phyloP scores from a whole-genome alignment of 139 green algal species.

The Chlamydomonas applanata region DNA sequence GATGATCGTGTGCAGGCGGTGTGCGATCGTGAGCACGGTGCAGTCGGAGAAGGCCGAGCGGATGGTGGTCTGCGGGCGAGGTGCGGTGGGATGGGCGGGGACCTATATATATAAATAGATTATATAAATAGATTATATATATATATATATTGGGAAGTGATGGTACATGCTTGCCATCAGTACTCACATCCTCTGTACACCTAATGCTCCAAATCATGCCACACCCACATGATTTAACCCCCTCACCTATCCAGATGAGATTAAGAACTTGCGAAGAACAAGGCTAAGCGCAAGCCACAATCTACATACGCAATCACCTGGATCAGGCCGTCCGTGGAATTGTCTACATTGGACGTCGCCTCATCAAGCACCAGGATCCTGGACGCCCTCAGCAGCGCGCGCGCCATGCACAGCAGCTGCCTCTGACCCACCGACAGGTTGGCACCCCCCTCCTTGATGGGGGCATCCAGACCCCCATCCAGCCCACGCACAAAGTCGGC shows the following conservation, averaged over 20 bases:
- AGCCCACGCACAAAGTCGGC: neutral
- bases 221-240: too few species aligned
- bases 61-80: conserved; percentile 47
- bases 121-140: too few species aligned
- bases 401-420: conserved; percentile 87
- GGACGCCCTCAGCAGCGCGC: conserved; percentile 41
- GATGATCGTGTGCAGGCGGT: conserved; percentile 76
- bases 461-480: conserved; percentile 64
- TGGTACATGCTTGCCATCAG: too few species aligned
- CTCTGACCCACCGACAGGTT: conserved; percentile 83
- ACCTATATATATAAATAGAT: too few species aligned
- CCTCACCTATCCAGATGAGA: too few species aligned
- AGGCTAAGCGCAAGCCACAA: too few species aligned
- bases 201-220: too few species aligned
- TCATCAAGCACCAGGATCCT: conserved; percentile 45
- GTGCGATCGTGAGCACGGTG: conserved; percentile 64
- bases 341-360: conserved; percentile 65
- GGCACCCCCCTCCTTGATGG: conserved; percentile 75
- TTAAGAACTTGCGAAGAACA: too few species aligned
- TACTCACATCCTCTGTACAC: too few species aligned
- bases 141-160: too few species aligned
- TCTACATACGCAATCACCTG: conserved; percentile 21
- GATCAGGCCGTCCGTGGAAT: conserved; percentile 55
- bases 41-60: conserved; percentile 42
- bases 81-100: neutral